Conservation (phyloP, 257 asterid genomes). For the Leonotis leonurus region DNA sequence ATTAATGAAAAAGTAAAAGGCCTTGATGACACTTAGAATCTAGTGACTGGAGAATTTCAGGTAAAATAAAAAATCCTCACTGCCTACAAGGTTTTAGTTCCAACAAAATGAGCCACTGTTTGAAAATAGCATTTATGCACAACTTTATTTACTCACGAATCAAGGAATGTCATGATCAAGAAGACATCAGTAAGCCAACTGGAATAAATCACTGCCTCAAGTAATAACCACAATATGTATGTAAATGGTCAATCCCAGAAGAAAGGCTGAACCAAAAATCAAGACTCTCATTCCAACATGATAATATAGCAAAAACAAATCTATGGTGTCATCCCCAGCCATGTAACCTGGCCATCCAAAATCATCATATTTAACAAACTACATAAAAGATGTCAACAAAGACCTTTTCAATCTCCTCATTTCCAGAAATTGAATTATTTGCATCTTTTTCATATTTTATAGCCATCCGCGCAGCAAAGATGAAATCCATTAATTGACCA, state of each 20-base stretch:
- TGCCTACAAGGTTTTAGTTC: not conserved
- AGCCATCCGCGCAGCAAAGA: constrained; percentile 80
- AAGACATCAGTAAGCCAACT: not conserved
- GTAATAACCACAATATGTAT: not conserved
- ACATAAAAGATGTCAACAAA: constrained; percentile 7
- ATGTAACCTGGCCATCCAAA: constrained; percentile 3
- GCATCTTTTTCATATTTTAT: constrained; percentile 49
- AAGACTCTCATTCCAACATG: not conserved
- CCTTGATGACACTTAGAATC: not conserved
- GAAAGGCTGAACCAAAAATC: not conserved
- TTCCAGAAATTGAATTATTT: constrained; percentile 23
- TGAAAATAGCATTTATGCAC: not conserved
- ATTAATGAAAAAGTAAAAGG: too few relatives aligned
- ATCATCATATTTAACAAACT: not conserved
- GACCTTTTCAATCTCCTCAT: constrained; percentile 47
- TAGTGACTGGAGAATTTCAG: not conserved
- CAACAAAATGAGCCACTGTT: not conserved
- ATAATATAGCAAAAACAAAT: not conserved
- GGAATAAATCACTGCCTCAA: not conserved
- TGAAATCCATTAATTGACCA: constrained; percentile 60
- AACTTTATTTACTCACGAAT: not conserved
- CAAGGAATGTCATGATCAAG: not conserved
- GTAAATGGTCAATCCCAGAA: not conserved
- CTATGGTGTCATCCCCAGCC: not conserved
- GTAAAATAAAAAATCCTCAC: not conserved